phyloP scores from a whole-genome alignment of 1,284 basidiomycete species.

The Athelia sp. region DNA sequence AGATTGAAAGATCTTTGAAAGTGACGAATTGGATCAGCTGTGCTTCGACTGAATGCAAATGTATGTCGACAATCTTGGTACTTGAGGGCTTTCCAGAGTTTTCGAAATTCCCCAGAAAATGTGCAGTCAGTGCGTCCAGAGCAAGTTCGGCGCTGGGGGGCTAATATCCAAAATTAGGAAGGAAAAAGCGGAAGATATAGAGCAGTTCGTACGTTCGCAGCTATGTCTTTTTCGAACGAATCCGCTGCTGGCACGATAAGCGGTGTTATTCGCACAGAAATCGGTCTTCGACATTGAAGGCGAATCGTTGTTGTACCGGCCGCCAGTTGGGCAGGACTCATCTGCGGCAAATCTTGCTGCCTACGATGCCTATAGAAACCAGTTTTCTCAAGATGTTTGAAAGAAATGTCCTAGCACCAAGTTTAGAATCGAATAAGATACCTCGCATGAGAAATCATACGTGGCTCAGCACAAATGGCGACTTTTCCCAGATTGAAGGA shows the following conservation, averaged over 20 bases:
- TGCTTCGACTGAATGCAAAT: not conserved
- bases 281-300: conserved; percentile 25
- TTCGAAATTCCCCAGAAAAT: conserved; percentile 26
- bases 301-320: conserved; percentile 27
- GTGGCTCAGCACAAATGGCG: conserved; percentile 27
- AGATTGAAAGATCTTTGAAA: not conserved
- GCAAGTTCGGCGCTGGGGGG: conserved; percentile 33
- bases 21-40: not conserved
- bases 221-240: conserved; percentile 37
- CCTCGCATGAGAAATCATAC: conserved; percentile 15
- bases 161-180: not conserved
- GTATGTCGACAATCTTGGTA: not conserved
- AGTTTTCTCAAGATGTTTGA: not conserved
- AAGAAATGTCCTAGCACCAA: not conserved
- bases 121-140: conserved; percentile 41
- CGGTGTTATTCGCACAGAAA: conserved; percentile 40
- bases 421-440: not conserved
- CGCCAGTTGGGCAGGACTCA: too few relatives aligned
- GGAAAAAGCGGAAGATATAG: conserved; percentile 2
- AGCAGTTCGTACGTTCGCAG: conserved; percentile 31
- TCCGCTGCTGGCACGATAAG: conserved; percentile 32
- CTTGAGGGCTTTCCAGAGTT: not conserved
- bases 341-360: too few relatives aligned
- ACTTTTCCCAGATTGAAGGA: conserved; percentile 27
- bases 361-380: too few relatives aligned